phyloP scores from a whole-genome alignment of 345 rosid species.

The Corchorus capsularis region DNA sequence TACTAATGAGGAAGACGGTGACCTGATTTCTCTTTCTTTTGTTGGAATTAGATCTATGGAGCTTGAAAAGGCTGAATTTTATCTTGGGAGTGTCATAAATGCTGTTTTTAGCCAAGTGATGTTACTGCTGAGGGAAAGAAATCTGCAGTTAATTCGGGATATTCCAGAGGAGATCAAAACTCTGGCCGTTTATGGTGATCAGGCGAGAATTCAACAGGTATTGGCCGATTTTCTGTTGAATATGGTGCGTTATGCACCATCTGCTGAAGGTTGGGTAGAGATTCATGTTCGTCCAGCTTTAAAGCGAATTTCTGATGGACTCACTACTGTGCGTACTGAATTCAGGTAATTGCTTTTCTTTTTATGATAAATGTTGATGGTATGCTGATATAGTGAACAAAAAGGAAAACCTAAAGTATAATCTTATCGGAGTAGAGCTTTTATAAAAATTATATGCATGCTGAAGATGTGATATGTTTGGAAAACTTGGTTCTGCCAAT shows the following conservation, averaged over 20 bases:
- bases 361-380: neutral
- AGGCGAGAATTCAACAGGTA: conserved; percentile 84
- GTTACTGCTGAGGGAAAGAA: conserved; percentile 74
- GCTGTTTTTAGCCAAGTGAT: conserved; percentile 97
- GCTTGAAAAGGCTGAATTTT: conserved; percentile 77
- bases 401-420: neutral
- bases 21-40: conserved; percentile 25
- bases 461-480: neutral
- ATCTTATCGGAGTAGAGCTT: neutral
- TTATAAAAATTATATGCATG: neutral
- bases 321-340: conserved; percentile 53
- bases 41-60: conserved; percentile 60
- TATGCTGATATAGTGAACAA: neutral
- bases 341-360: conserved; percentile 58
- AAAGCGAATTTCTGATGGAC: conserved; percentile 58
- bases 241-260: conserved; percentile 77
- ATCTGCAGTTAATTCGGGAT: conserved; percentile 86
- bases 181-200: conserved; percentile 85
- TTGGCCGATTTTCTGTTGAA: conserved; percentile 88
- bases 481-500: neutral
- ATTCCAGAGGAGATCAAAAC: conserved; percentile 91
- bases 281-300: conserved; percentile 68
- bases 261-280: conserved; percentile 87
- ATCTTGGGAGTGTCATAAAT: conserved; percentile 80
- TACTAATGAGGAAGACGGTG: conserved; percentile 23